These are phyloP conservation scores for Lathyrus oleraceus DNA, from an alignment of 306 rosid species.

Conservation along the genomic window DNA sequence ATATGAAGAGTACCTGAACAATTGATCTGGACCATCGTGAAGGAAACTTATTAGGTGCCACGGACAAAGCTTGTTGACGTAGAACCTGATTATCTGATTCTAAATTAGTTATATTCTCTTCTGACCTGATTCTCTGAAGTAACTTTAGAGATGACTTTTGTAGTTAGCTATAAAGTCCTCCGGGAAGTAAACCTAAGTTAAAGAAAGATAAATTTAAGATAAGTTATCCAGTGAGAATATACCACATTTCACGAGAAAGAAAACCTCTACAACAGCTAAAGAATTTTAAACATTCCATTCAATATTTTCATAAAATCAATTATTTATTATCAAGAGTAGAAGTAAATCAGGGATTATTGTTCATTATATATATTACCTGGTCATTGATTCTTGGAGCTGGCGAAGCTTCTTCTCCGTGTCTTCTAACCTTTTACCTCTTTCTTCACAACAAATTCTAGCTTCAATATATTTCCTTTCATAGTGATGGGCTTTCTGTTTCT, in stretches of 20 bases:
- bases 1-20: slow-evolving; percentile 58
- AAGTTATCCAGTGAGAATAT: slow-evolving; percentile 19
- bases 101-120: slow-evolving; percentile 72
- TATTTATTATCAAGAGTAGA: slow-evolving; percentile 15
- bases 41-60: slow-evolving; percentile 78
- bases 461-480: slow-evolving; percentile 67
- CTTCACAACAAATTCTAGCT: slow-evolving; percentile 56
- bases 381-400: slow-evolving; percentile 75
- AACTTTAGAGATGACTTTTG: slow-evolving; percentile 26
- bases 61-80: slow-evolving; percentile 82
- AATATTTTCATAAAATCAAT: slow-evolving; percentile 22
- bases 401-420: slow-evolving; percentile 70
- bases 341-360: slow-evolving; percentile 24
- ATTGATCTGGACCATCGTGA: slow-evolving; percentile 78
- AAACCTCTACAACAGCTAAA: slow-evolving; percentile 16
- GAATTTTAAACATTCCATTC: slow-evolving; percentile 24
- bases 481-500: slow-evolving; percentile 58
- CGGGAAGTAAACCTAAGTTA: slow-evolving; percentile 16
- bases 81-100: slow-evolving; percentile 81
- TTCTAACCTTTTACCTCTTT: slow-evolving; percentile 59
- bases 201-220: slow-evolving; percentile 8
- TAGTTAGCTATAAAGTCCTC: slow-evolving; percentile 16
- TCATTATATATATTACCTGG: slow-evolving; percentile 50
- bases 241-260: slow-evolving; percentile 15
- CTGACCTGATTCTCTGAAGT: slow-evolving; percentile 47